These are phyloP conservation scores for Metschnikowia dekortorum DNA, from an alignment of 805 yeast genomes.

Conservation along the genomic window DNA sequence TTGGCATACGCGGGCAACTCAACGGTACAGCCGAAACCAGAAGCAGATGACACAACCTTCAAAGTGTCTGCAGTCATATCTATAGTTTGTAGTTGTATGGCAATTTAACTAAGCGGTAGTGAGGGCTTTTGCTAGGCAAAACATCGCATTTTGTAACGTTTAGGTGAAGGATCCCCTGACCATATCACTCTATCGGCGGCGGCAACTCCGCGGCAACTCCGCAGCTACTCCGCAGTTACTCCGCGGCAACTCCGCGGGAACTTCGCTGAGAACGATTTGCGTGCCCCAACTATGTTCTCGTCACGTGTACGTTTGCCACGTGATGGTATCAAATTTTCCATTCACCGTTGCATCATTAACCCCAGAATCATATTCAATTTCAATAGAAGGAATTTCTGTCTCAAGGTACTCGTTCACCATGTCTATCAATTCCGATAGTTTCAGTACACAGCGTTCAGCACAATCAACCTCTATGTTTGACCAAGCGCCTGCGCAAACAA, in stretches of 20 bases:
- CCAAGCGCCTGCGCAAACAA: not conserved
- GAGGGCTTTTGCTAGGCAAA: not conserved
- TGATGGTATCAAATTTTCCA: not conserved
- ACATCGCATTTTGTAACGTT: not conserved
- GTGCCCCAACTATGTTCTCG: not conserved
- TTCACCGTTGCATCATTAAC: not conserved
- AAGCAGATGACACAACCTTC: constrained; percentile 8
- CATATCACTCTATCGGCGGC: not conserved
- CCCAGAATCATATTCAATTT: not conserved
- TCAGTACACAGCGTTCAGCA: not conserved
- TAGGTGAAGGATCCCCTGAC: not conserved
- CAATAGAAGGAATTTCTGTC: not conserved
- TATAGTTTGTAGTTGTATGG: not conserved
- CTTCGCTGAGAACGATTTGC: not conserved
- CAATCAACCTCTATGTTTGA: not conserved
- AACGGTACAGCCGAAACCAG: constrained; percentile 61
- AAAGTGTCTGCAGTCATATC: constrained; percentile 8
- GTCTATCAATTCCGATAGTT: not conserved
- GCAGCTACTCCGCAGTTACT: not conserved
- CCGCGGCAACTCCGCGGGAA: not conserved
- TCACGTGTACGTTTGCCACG: not conserved
- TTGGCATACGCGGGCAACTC: constrained; percentile 58
- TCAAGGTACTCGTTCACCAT: not conserved
- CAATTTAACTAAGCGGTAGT: not conserved
- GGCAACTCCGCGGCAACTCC: not conserved